Percentiles rank a stretch among this genome's conserved stretches.
phyloP scores from a whole-genome alignment of 768 basidiomycete species.

The Naematelia encephala region DNA sequence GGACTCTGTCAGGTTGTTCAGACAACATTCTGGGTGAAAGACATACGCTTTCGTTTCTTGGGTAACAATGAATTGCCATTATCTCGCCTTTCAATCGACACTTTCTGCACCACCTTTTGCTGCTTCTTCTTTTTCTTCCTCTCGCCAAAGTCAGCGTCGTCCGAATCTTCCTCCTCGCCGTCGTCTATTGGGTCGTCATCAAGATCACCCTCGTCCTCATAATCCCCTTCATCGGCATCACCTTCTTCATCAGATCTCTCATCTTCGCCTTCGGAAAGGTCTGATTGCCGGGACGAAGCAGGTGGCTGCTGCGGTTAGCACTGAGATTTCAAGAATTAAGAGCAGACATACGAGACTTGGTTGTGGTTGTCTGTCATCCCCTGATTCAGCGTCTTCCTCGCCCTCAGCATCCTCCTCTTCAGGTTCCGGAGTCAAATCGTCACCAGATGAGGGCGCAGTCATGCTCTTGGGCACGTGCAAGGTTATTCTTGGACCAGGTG shows the following conservation, averaged over 20 bases:
- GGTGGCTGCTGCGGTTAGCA: background rate
- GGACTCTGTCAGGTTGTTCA: background rate
- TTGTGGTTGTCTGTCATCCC: background rate
- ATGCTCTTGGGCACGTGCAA: constrained; percentile 12
- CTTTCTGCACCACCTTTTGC: constrained; percentile 2
- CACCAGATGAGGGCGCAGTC: constrained; percentile 18
- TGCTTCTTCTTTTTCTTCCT: constrained; percentile 10
- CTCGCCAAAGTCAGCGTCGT: constrained; percentile 4
- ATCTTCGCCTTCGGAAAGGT: constrained; percentile 9
- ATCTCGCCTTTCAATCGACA: background rate
- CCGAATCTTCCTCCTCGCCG: constrained; percentile 16
- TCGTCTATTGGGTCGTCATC: constrained; percentile 32
- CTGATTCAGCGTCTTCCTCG: constrained; percentile 17
- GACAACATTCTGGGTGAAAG: background rate
- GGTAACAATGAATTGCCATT: background rate
- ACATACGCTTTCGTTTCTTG: constrained; percentile 3
- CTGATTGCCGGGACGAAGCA: background rate
- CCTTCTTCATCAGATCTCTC: constrained; percentile 15
- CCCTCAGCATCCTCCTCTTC: constrained; percentile 22
- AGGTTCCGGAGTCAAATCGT: constrained; percentile 33
- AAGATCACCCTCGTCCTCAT: constrained; percentile 35
- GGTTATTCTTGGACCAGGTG: constrained; percentile 15
- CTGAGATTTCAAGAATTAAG: background rate
- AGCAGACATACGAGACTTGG: background rate
- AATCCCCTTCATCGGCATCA: constrained; percentile 24